Evolutionary conservation across 208 protist genomes (phyloP).

Genomic region (Leishmania tropica): DNA sequence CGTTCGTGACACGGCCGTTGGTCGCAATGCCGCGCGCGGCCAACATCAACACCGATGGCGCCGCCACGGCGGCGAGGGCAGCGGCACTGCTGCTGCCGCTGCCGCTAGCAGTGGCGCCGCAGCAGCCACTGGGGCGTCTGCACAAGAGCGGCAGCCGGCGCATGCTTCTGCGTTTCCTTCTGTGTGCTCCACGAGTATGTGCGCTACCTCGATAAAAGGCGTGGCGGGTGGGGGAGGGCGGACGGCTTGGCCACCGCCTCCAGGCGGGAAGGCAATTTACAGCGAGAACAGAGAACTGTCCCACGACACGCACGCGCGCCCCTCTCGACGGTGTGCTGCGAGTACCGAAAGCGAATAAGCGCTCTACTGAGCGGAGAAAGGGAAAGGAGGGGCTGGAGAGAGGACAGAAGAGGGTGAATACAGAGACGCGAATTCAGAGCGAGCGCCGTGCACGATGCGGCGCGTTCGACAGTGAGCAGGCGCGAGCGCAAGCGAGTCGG

Average conservation of each 20-base stretch:
- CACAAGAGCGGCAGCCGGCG: constrained; percentile 2
- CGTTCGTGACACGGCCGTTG: constrained; percentile 81
- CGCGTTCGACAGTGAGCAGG: neutral
- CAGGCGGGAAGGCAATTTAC: neutral
- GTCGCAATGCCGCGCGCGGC: constrained; percentile 39
- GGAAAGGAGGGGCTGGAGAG: neutral
- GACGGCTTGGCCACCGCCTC: neutral
- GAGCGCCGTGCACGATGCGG: neutral
- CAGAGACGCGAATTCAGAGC: neutral
- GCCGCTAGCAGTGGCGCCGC: neutral
- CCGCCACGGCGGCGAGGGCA: neutral
- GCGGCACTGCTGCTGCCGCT: neutral
- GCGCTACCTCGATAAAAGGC: neutral
- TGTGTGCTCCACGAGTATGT: neutral
- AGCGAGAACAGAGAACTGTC: neutral
- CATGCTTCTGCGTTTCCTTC: neutral
- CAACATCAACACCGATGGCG: neutral
- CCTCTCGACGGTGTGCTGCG: neutral
- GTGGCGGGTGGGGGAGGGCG: neutral
- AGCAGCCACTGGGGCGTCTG: no score
- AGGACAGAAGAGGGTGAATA: neutral
- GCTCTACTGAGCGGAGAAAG: neutral
- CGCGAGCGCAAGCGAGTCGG: neutral
- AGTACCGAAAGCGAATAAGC: neutral
- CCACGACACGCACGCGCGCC: neutral